These are phyloP conservation scores for Aurantiochytrium sp. DNA, from an alignment of 108 stramenopile species.

Conservation along the genomic window DNA sequence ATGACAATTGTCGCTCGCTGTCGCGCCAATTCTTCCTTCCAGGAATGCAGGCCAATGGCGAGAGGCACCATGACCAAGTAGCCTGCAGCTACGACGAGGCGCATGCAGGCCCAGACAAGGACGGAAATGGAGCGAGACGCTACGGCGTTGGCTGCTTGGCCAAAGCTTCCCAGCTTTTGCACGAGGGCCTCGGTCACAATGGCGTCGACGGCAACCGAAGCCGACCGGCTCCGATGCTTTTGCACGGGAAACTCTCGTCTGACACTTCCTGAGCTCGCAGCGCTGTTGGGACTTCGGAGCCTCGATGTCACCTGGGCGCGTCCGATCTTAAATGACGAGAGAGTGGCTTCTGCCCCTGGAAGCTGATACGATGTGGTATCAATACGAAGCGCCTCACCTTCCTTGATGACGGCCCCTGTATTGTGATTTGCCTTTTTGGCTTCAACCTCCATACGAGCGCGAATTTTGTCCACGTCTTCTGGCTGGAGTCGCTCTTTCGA, in stretches of 20 bases:
- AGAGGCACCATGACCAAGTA: too few relatives aligned
- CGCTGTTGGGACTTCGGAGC: background rate
- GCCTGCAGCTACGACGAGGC: too few relatives aligned
- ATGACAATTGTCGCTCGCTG: too few relatives aligned
- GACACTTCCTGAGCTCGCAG: background rate
- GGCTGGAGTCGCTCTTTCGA: background rate
- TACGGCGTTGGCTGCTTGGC: too few relatives aligned
- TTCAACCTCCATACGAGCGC: background rate
- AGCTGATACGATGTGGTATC: background rate
- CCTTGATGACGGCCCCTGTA: background rate
- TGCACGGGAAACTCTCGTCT: background rate
- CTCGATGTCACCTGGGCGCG: background rate
- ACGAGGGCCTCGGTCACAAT: too few relatives aligned
- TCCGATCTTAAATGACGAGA: background rate
- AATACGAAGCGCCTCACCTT: background rate
- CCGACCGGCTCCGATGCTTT: too few relatives aligned
- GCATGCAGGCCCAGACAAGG: too few relatives aligned
- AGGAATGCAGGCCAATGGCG: too few relatives aligned
- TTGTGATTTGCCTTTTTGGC: background rate
- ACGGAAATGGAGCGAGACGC: too few relatives aligned
- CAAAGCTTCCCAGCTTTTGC: too few relatives aligned
- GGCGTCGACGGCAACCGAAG: too few relatives aligned
- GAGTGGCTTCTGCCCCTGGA: background rate
- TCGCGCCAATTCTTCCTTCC: too few relatives aligned
- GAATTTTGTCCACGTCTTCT: background rate